phyloP scores from a whole-genome alignment of 2,329 filamentous ascomycete species.

The Akanthomyces lecanii region DNA sequence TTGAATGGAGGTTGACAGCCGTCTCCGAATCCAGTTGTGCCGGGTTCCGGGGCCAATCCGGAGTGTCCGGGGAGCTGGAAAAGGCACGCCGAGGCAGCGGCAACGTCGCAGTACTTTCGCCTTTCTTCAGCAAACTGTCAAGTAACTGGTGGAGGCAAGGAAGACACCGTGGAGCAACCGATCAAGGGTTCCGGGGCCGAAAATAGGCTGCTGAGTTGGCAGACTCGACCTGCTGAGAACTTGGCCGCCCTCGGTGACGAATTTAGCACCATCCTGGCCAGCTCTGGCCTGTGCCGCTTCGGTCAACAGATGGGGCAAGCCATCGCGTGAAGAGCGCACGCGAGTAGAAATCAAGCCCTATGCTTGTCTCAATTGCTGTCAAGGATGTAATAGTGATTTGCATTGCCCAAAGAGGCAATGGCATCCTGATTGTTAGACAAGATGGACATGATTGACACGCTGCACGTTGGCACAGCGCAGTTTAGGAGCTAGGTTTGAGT shows the following conservation, averaged over 20 bases:
- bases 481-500: neutral
- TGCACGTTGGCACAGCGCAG: neutral
- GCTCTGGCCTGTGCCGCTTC: neutral
- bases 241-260: neutral
- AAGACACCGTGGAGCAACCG: neutral
- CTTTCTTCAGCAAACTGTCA: too few relatives aligned
- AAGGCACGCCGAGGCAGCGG: neutral
- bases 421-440: neutral
- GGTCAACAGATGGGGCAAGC: neutral
- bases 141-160: neutral
- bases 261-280: neutral
- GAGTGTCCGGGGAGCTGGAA: neutral
- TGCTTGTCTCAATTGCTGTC: neutral
- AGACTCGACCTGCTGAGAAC: neutral
- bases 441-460: neutral
- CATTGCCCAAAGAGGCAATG: neutral
- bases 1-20: neutral
- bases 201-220: neutral
- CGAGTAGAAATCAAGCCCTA: neutral
- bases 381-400: neutral
- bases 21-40: neutral
- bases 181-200: neutral
- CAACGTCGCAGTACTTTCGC: neutral
- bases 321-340: slow-evolving; percentile 9
- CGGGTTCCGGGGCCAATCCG: neutral